Evolutionary conservation across 345 rosid species (phyloP).

Genomic region (Citrus glauca): DNA sequence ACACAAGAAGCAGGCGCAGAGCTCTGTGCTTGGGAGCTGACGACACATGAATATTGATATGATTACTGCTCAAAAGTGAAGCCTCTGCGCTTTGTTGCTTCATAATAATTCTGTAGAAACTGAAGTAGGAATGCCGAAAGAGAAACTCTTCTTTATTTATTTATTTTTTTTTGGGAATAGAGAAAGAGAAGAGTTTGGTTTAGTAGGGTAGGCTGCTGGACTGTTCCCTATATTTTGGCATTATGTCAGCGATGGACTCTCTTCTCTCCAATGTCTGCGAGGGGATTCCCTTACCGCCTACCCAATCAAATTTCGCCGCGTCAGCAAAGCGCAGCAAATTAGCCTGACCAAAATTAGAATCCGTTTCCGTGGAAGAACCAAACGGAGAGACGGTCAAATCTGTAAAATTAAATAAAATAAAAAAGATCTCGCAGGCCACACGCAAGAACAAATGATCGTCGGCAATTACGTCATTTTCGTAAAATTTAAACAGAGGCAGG

Average conservation of each 20-base stretch:
- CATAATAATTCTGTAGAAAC: neutral
- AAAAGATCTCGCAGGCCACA: too few relatives aligned
- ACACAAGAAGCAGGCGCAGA: slow-evolving; percentile 29
- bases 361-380: too few relatives aligned
- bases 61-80: slow-evolving; percentile 29
- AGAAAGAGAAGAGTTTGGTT: neutral
- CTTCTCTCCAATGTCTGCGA: too few relatives aligned
- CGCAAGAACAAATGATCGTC: too few relatives aligned
- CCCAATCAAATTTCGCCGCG: neutral
- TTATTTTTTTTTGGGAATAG: too few relatives aligned
- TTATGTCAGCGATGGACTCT: neutral
- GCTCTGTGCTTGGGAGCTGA: slow-evolving; percentile 20
- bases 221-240: neutral
- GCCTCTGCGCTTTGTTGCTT: slow-evolving; percentile 19
- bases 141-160: too few relatives aligned
- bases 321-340: neutral
- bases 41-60: neutral
- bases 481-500: too few relatives aligned
- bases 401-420: too few relatives aligned
- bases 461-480: too few relatives aligned
- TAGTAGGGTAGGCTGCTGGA: slow-evolving; percentile 12
- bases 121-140: too few relatives aligned
- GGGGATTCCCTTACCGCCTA: too few relatives aligned
- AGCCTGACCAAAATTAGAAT: neutral
- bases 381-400: too few relatives aligned